These are phyloP conservation scores for Mycena olivaceomarginata DNA, from an alignment of 768 basidiomycete species.

Conservation along the genomic window DNA sequence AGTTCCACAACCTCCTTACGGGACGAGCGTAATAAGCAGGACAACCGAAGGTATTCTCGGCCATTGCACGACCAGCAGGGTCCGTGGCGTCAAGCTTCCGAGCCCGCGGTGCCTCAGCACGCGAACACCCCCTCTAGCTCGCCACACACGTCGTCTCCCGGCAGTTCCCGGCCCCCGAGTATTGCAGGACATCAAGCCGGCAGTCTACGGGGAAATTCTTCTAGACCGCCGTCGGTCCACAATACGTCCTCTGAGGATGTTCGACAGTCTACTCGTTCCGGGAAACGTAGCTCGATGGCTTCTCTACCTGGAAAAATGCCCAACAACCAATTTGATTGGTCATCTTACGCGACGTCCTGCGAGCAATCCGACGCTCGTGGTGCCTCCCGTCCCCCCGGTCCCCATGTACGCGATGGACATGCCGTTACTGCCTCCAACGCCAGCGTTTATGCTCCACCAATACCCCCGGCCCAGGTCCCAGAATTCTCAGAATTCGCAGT, in stretches of 20 bases:
- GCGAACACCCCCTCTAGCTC: constrained; percentile 49
- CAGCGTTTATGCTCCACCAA: constrained; percentile 86
- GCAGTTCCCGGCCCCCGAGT: constrained; percentile 71
- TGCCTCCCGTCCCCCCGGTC: constrained; percentile 53
- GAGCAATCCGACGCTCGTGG: constrained; percentile 59
- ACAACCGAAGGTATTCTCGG: constrained; percentile 62
- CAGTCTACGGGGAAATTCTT: constrained; percentile 53
- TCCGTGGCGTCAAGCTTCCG: constrained; percentile 68
- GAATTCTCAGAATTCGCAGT: constrained; percentile 55
- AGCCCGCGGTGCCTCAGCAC: constrained; percentile 60
- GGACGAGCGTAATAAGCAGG: constrained; percentile 64
- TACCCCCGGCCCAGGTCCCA: constrained; percentile 64
- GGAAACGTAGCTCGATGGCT: constrained; percentile 64
- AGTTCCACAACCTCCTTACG: constrained; percentile 62
- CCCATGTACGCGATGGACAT: constrained; percentile 73
- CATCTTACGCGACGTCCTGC: constrained; percentile 60
- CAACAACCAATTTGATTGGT: constrained; percentile 49
- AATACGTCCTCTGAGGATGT: constrained; percentile 77
- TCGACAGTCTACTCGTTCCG: constrained; percentile 59
- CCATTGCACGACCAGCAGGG: constrained; percentile 59
- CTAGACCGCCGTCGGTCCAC: constrained; percentile 73
- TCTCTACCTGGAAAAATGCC: constrained; percentile 56
- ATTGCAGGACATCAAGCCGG: constrained; percentile 57
- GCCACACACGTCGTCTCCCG: constrained; percentile 67
- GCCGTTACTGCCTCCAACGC: constrained; percentile 83